Conservation (phyloP, 2,329 filamentous ascomycete species). For the Aspergillus arachidicola region DNA sequence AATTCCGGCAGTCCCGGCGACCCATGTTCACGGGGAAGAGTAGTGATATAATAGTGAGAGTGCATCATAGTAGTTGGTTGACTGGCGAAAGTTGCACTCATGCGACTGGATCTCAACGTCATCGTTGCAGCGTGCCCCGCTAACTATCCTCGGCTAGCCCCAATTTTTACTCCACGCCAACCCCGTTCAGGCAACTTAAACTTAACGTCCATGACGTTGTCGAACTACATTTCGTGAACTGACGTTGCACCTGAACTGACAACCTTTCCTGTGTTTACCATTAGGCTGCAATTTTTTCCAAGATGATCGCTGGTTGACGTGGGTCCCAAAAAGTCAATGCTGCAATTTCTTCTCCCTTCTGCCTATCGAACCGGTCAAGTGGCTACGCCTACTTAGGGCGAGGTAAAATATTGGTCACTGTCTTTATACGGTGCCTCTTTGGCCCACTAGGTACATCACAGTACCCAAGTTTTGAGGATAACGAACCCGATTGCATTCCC, state of each 20-base stretch:
- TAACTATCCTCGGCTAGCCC: conserved; percentile 27
- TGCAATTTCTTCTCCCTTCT: conserved; percentile 11
- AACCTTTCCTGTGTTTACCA: not conserved
- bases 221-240: conserved; percentile 11
- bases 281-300: conserved; percentile 2
- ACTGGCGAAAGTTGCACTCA: conserved; percentile 2
- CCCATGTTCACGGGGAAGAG: conserved; percentile 9
- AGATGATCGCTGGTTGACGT: not conserved
- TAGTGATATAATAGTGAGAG: conserved; percentile 32
- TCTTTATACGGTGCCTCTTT: not conserved
- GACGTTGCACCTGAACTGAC: conserved; percentile 33
- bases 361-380: not conserved
- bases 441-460: not conserved
- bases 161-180: conserved; percentile 20
- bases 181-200: conserved; percentile 19
- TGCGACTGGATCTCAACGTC: conserved; percentile 33
- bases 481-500: not conserved
- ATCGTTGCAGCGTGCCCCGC: conserved; percentile 30
- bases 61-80: conserved; percentile 17
- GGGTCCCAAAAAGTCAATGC: conserved; percentile 11
- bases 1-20: conserved; percentile 25
- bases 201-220: conserved; percentile 35
- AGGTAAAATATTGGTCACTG: not conserved
- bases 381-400: not conserved
- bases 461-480: not conserved